A percentile compares a stretch with the other conserved stretches of the same genome.
Conservation (phyloP, 148 eudicot species). For the Amaranthus cruentus region DNA sequence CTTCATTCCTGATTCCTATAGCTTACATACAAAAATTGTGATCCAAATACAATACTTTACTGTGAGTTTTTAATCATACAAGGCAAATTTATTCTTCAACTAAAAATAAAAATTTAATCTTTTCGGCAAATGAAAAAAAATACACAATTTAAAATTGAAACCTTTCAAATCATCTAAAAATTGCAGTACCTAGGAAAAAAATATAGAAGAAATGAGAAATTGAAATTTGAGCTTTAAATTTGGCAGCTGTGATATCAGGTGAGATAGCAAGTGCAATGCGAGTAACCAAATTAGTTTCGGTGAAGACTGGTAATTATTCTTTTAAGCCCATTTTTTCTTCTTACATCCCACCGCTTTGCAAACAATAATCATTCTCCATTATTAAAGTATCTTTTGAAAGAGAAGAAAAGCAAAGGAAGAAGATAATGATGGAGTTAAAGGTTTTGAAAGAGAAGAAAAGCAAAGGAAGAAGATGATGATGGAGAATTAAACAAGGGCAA, state of each 20-base stretch:
- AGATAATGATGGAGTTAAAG: no score
- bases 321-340: constrained; percentile 19
- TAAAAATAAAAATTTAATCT: background rate
- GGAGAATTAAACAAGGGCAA: no score
- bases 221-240: constrained; percentile 36
- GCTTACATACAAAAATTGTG: background rate
- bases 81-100: background rate
- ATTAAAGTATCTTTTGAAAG: no score
- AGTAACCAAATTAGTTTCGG: constrained; percentile 55
- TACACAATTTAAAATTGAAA: background rate
- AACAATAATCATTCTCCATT: no score
- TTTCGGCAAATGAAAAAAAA: background rate
- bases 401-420: no score
- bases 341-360: no score
- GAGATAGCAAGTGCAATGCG: constrained; percentile 39
- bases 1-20: no score
- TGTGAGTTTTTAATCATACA: background rate
- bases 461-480: no score
- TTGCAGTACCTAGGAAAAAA: background rate
- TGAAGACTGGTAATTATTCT: constrained; percentile 37
- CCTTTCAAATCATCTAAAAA: background rate
- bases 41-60: background rate
- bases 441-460: no score
- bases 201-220: background rate
- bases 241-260: constrained; percentile 31